Base-by-base conservation (phyloP, 2,329 filamentous ascomycete species). In the Epichloe uncinata region DNA sequence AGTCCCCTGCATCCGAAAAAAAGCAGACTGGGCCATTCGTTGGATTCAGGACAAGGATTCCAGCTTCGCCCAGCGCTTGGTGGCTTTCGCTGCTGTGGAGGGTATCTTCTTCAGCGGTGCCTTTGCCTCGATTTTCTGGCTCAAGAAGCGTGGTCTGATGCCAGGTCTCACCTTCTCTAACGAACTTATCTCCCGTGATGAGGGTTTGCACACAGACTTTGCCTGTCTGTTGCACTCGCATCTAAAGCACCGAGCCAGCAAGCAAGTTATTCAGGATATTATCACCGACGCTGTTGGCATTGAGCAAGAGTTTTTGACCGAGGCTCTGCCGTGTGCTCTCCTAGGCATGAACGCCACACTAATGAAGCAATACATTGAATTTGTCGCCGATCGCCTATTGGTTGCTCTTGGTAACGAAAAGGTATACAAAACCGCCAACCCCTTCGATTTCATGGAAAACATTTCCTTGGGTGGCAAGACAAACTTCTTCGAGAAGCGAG, bases 401-500 rank as follows among this genome's bases (percentile, higher is more conserved):
- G 75, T 97, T 52, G 84, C 93, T 34, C 85, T 98, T 44, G 93
- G 93, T 63, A 96, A 96, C 71, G 79, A 86, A 61, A 97, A 96
- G 78, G 77, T 86, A 62, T 98, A 95, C 81, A 87, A 93, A 66
- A 76, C 85, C 26, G 80, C 84, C 68, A 98, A 98, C 75, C 93
- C 93, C 66, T 98, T 98, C 68, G 93, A 98, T 78, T 98, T 98
- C 72, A 98, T 98, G 93, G 93, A 98, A 79, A 96, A 95, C 73
- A 98, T 98, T 71, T 97, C 93, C 20, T 80, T 98, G 11, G 87
- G 89, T 48, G 93, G 93, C 71, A 98, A 98, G 86, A 98, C 93
- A 68, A 98, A 98, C 82, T 98, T 98, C 81, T 98, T 98, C 69
- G 93, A 98, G 85, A 98, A 98, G 86, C 88, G 93, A 61, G 93